Percentiles rank a stretch among this genome's conserved stretches.
phyloP scores from a whole-genome alignment of 2,329 filamentous ascomycete genomes.

The Macrophomina phaseolina region DNA sequence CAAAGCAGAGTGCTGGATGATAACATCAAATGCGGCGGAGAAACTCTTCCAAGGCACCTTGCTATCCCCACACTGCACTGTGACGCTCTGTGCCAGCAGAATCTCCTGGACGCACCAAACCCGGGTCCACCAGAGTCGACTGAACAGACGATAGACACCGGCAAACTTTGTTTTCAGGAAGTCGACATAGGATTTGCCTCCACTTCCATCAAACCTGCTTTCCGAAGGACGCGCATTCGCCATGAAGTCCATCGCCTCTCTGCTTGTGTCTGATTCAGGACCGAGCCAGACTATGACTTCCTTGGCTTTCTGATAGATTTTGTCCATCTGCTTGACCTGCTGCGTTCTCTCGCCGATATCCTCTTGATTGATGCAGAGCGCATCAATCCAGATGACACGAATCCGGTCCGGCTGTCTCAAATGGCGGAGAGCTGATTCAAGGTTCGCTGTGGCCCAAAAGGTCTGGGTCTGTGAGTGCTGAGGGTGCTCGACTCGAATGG shows the following conservation, averaged over 20 bases:
- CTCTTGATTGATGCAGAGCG: conserved; percentile 43
- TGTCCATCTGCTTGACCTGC: conserved; percentile 45
- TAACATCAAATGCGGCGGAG: too few relatives aligned
- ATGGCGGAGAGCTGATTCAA: conserved; percentile 17
- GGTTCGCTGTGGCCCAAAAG: conserved; percentile 22
- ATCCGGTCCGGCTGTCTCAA: conserved; percentile 17
- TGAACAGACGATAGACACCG: conserved; percentile 31
- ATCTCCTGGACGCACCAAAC: conserved; percentile 38
- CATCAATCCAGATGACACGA: conserved; percentile 43
- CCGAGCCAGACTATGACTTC: conserved; percentile 43
- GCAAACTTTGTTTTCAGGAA: conserved; percentile 26
- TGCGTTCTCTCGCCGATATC: conserved; percentile 39
- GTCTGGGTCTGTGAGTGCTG: not conserved
- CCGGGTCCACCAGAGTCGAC: conserved; percentile 34
- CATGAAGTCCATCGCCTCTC: conserved; percentile 32
- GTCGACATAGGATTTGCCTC: too few relatives aligned
- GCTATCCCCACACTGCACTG: not conserved
- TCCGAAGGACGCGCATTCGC: not conserved
- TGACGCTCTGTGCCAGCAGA: conserved; percentile 14
- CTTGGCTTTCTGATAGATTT: conserved; percentile 41
- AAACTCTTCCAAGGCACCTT: not conserved
- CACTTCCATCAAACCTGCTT: too few relatives aligned
- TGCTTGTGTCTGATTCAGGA: conserved; percentile 31
- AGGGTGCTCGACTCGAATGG: not conserved
- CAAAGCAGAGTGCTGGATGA: too few relatives aligned